phyloP scores from a whole-genome alignment of 257 asterid genomes.

The Gentiana macrophylla region DNA sequence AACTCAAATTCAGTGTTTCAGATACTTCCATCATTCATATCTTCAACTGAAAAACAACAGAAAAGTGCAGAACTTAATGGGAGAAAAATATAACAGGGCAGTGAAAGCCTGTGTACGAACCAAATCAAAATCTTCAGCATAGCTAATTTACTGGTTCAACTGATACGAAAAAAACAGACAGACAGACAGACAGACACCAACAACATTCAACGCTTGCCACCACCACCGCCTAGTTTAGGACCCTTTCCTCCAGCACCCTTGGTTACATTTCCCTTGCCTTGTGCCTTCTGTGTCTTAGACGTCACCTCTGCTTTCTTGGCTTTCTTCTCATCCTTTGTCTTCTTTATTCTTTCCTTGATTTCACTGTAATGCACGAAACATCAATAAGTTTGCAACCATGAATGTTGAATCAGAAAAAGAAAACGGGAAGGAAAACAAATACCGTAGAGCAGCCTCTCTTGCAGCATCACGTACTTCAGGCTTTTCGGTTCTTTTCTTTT shows the following conservation, averaged over 20 bases:
- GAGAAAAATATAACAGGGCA: too few relatives aligned
- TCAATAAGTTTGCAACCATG: neutral
- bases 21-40: too few relatives aligned
- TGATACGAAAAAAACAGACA: too few relatives aligned
- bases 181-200: neutral
- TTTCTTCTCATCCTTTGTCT: slow-evolving; percentile 83
- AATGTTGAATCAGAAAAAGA: neutral
- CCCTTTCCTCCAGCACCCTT: slow-evolving; percentile 54
- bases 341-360: slow-evolving; percentile 84
- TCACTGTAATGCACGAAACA: slow-evolving; percentile 33
- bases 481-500: slow-evolving; percentile 70
- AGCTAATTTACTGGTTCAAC: too few relatives aligned
- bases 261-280: slow-evolving; percentile 33
- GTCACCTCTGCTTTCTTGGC: slow-evolving; percentile 67
- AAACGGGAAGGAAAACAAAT: neutral
- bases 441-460: slow-evolving; percentile 87
- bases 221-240: slow-evolving; percentile 79
- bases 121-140: neutral
- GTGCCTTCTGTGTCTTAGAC: slow-evolving; percentile 53
- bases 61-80: too few relatives aligned
- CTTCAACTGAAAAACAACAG: too few relatives aligned
- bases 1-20: too few relatives aligned
- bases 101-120: too few relatives aligned
- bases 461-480: slow-evolving; percentile 96
- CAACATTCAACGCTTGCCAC: slow-evolving; percentile 56